Evolutionary conservation across 805 yeast genomes (phyloP).

Genomic region (Candida qinlingensis): DNA sequence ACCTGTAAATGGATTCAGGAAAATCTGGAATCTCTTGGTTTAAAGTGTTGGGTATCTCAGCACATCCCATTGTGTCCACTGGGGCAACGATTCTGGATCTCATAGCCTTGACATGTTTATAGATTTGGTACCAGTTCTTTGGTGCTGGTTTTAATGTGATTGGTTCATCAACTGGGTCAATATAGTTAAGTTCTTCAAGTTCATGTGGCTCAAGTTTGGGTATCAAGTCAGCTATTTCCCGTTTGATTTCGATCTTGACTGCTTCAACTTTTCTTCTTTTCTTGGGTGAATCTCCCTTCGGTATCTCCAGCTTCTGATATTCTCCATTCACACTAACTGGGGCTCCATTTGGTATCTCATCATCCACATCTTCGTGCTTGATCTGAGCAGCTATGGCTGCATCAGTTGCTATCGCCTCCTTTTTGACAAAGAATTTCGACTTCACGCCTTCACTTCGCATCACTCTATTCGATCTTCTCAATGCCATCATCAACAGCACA

Average conservation of each 20-base stretch:
- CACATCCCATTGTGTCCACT: conserved; percentile 87
- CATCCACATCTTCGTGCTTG: not conserved
- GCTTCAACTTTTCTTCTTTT: not conserved
- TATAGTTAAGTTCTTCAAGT: not conserved
- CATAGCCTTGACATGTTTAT: conserved; percentile 60
- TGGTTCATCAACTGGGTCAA: not conserved
- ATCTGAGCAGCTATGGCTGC: not conserved
- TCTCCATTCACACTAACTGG: not conserved
- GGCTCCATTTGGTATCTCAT: not conserved
- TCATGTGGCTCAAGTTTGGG: not conserved
- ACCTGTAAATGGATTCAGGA: conserved; percentile 42
- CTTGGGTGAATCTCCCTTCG: not conserved
- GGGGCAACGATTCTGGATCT: conserved; percentile 67
- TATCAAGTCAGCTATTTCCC: not conserved
- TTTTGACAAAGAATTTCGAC: conserved; percentile 1
- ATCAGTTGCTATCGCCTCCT: not conserved
- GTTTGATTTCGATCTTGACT: not conserved
- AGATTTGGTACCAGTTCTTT: conserved; percentile 48
- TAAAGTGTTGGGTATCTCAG: conserved; percentile 41
- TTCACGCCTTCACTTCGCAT: not conserved
- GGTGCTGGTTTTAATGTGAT: conserved; percentile 25
- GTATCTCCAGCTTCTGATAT: not conserved
- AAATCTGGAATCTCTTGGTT: conserved; percentile 24
- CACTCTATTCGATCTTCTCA: not conserved
- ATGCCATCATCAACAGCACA: not conserved